Base-by-base conservation (phyloP, 345 rosid species). In the Dipteronia dyeriana region DNA sequence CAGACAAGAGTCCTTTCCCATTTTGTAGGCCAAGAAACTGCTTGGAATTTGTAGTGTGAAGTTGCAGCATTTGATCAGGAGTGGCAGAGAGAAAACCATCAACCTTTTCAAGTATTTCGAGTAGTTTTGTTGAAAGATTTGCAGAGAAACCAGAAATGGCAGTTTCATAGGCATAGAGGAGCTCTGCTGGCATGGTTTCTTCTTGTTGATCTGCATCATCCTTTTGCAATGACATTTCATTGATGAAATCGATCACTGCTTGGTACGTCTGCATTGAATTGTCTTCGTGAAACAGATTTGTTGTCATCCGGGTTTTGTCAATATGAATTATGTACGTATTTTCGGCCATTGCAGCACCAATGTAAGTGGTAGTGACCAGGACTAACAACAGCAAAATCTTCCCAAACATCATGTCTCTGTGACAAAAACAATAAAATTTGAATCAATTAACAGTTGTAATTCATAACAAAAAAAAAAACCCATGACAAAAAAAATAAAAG, bases 131-230 rank as follows among this genome's bases (percentile, higher is more conserved):
- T 5, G 91, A 88, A 70, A 92, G 96, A 82, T 77, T 85, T 3
- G 88, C 94, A 0, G 96, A 85, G 63, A 94, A 94, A 31, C 97
- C 98, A 7, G 87, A 86, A 62, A 90, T 66, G 53, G 87, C 88
- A 2, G 80, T 85, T 51, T 92, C 80, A 47, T 92, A 92, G 45
- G 81, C 82, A 22, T 92, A 89, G 34, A 91, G 85, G 20, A 92
- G 82, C 82, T 80, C 82, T 1, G 94, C 79, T 75, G 82, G 20
- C 73, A 26, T 26, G 45, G 9, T 41, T 9, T 41, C 45, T 41
- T 41, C 45, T 41, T 41, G 9, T 12, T 74, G 47, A 17, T 76
- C 75, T 13, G 59, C 23, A 68, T 80, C 76, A 10, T 77, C 77
- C 16, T 78, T 71, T 2, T 47, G 75, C 39, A 84, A 62, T 53